Percentiles rank a stretch among this genome's conserved stretches.
Conservation (phyloP, 257 asterid genomes). For the Nemophila menziesii region DNA sequence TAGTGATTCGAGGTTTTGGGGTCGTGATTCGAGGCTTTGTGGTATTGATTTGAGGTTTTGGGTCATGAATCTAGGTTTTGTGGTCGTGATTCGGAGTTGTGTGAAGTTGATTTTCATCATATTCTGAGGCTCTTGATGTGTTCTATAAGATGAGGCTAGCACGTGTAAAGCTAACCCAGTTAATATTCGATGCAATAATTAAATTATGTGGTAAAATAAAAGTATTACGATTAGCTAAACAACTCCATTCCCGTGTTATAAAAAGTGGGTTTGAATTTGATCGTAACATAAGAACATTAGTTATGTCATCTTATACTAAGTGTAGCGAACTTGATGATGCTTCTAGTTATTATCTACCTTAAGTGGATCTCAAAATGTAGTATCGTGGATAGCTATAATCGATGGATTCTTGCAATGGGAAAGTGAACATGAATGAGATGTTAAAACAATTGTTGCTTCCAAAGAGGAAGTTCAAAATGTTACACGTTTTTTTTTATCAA, state of each 20-base stretch:
- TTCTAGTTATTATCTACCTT: slow-evolving; percentile 37
- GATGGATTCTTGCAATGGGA: slow-evolving; percentile 69
- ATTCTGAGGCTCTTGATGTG: slow-evolving; percentile 61
- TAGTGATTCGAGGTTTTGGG: too few relatives aligned
- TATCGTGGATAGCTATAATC: slow-evolving; percentile 85
- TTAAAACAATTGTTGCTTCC: too few relatives aligned
- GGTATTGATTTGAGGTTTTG: too few relatives aligned
- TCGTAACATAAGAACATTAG: slow-evolving; percentile 45
- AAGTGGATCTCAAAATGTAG: slow-evolving; percentile 43
- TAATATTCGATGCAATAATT: slow-evolving; percentile 39
- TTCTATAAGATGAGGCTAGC: slow-evolving; percentile 52
- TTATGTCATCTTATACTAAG: slow-evolving; percentile 71
- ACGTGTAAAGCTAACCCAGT: slow-evolving; percentile 41
- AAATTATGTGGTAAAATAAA: slow-evolving; percentile 60
- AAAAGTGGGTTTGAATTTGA: slow-evolving; percentile 43
- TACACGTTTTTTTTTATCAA: too few relatives aligned
- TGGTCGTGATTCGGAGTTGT: too few relatives aligned
- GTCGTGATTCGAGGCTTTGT: too few relatives aligned
- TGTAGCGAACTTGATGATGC: slow-evolving; percentile 61
- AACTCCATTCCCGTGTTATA: slow-evolving; percentile 50
- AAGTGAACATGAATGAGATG: too few relatives aligned
- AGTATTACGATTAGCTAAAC: slow-evolving; percentile 50
- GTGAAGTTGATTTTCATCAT: too few relatives aligned
- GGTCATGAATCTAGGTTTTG: too few relatives aligned
- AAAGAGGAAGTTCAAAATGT: too few relatives aligned